Evolutionary conservation across 164 flowering plant species (phyloP).

Genomic region (Annona cherimola): DNA sequence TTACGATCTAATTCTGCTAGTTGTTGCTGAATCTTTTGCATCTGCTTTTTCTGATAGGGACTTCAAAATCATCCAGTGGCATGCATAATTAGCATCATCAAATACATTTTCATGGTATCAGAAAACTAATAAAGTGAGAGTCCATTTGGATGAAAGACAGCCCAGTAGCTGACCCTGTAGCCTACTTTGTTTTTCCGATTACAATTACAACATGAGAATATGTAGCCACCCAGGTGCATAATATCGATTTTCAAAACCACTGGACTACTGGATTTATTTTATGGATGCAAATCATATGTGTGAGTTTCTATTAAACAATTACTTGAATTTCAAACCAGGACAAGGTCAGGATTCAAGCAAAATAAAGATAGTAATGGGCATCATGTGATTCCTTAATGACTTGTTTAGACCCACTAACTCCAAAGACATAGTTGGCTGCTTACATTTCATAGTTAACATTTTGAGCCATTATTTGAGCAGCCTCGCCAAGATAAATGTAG

Average conservation of each 20-base stretch:
- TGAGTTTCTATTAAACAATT: too few species aligned
- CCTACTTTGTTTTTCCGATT: not conserved
- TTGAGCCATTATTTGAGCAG: slow-evolving; percentile 91
- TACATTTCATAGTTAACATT: slow-evolving; percentile 96
- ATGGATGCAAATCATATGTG: not conserved
- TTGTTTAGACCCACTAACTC: not conserved
- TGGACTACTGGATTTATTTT: not conserved
- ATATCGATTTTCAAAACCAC: not conserved
- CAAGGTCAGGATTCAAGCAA: too few species aligned
- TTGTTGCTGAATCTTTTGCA: slow-evolving; percentile 93
- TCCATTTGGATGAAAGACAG: not conserved
- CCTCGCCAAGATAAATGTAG: slow-evolving; percentile 85
- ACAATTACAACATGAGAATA: not conserved
- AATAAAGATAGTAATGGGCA: not conserved
- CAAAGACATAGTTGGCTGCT: slow-evolving; percentile 11
- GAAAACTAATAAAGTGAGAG: not conserved
- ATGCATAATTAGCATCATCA: slow-evolving; percentile 6
- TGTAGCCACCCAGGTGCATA: not conserved
- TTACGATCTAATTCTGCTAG: slow-evolving; percentile 83
- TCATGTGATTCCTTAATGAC: not conserved
- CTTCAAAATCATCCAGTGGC: slow-evolving; percentile 33
- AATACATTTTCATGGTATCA: not conserved
- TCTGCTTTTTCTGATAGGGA: slow-evolving; percentile 91
- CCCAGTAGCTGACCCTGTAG: not conserved
- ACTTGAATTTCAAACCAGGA: too few species aligned